Base-by-base conservation (phyloP, 2,329 filamentous ascomycete genomes). In the Thelonectria rubi region DNA sequence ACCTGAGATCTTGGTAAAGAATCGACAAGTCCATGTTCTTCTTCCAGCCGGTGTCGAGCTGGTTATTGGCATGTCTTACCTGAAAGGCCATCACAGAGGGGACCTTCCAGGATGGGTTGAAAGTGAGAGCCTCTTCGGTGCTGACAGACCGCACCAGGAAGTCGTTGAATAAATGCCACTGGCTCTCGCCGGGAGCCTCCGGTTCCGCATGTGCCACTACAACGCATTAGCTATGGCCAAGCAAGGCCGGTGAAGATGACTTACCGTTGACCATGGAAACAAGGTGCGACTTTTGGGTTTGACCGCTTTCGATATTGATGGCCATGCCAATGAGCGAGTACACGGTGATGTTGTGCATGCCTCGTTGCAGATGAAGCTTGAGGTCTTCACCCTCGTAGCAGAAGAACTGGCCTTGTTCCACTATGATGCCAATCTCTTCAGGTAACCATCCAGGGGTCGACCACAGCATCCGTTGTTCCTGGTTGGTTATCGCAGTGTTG, bases 91-190 rank as follows among this genome's bases (percentile, higher is more conserved):
- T 80, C 5, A 98, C 90, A 12, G 92, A 93, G 1, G 95, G 95
- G 51, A 93, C 84, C 79, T 98, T 99, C 95, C 95, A 99, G 17
- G 88, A 85, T 3, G 93, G 88, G 64, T 94, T 94, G 76, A 98
- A 99, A 21, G 90, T 88, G 17, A 98, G 81, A 0, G 94, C 96
- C 74, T 99, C 94, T 63, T 93, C 89, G 26, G 87, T 85, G 32
- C 89, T 87, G 15, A 97, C 87, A 10, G 90, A 88, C 12, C 91
- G 88, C 20, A 99, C 96, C 37, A 97, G 79, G 72, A 99, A 99
- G 77, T 99, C 95, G 70, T 99, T 99, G 80, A 99, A 97, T 1
- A 99, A 79, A 77, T 98, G 93, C 96, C 96, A 99, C 69, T 90
- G 89, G 71, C 87, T 90, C 65, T 88, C 84, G 3, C 80, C 81